These are phyloP conservation scores for Ceratocystis papillata DNA, from an alignment of 2,329 filamentous ascomycete species.

Conservation along the genomic window DNA sequence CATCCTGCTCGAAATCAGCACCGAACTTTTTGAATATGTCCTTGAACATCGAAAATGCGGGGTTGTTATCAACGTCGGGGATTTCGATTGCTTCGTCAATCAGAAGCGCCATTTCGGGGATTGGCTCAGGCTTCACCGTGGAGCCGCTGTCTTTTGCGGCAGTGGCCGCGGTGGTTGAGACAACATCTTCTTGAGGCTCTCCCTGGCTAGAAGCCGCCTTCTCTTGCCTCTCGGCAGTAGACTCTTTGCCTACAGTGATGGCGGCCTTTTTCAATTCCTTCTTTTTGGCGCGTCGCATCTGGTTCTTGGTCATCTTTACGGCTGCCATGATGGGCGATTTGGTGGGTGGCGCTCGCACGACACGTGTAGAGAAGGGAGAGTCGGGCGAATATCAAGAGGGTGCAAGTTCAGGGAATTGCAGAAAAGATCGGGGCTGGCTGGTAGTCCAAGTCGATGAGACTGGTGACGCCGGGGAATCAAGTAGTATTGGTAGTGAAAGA, in stretches of 20 bases:
- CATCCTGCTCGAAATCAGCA: constrained; percentile 50
- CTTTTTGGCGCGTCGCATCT: constrained; percentile 84
- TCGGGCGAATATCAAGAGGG: not conserved
- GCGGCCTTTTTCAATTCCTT: constrained; percentile 70
- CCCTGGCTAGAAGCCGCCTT: not conserved
- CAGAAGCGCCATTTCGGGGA: constrained; percentile 16
- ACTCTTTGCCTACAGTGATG: not conserved
- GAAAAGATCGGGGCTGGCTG: not conserved
- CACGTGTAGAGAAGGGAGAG: not conserved
- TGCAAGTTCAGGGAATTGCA: not conserved
- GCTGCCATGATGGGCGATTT: constrained; percentile 44
- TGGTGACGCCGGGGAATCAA: not conserved
- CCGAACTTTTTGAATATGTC: constrained; percentile 73
- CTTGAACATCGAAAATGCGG: constrained; percentile 73
- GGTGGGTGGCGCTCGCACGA: not conserved
- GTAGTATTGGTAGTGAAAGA: no score
- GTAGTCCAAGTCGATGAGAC: not conserved
- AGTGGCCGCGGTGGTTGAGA: not conserved
- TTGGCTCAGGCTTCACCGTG: constrained; percentile 17
- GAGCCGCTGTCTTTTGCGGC: not conserved
- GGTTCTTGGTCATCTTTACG: constrained; percentile 81
- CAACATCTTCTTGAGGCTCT: constrained; percentile 20
- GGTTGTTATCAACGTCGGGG: constrained; percentile 48
- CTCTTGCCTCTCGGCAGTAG: not conserved
- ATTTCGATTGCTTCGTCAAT: constrained; percentile 31